Conservation (phyloP, 257 asterid species). For the Parsonsia alboflavescens region DNA sequence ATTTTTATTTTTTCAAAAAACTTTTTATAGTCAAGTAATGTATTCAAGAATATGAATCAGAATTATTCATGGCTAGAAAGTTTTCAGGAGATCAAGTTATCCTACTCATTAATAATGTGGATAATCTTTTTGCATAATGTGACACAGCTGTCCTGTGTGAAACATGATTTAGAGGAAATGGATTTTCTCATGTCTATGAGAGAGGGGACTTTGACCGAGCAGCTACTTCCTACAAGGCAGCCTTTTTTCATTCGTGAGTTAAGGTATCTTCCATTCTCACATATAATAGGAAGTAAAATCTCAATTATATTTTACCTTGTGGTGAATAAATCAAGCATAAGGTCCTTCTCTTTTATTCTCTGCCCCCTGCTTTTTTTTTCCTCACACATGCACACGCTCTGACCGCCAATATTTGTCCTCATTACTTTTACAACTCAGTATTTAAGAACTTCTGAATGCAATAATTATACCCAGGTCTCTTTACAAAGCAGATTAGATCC, state of each 20-base stretch:
- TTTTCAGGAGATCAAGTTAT: background rate
- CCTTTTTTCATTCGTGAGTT: slow-evolving; percentile 81
- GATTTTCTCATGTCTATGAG: slow-evolving; percentile 85
- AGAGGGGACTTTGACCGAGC: slow-evolving; percentile 83
- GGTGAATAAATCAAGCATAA: background rate
- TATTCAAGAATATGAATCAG: background rate
- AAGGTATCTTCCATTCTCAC: slow-evolving; percentile 45
- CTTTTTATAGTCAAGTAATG: background rate
- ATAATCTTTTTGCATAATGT: slow-evolving; percentile 17
- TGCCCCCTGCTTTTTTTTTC: background rate
- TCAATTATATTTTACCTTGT: background rate
- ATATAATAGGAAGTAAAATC: background rate
- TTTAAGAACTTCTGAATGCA: background rate
- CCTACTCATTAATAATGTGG: background rate
- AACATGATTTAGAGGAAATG: slow-evolving; percentile 91
- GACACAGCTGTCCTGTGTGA: slow-evolving; percentile 72
- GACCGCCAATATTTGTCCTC: too few species aligned
- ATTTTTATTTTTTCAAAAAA: background rate
- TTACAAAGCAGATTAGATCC: background rate
- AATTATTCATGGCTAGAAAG: slow-evolving; percentile 1
- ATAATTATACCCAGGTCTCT: background rate
- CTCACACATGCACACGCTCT: background rate
- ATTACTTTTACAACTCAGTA: background rate
- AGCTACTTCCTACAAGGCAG: slow-evolving; percentile 82
- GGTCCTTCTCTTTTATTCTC: background rate